phyloP scores from a whole-genome alignment of 208 protist species.

The Crithidia brevicula region DNA sequence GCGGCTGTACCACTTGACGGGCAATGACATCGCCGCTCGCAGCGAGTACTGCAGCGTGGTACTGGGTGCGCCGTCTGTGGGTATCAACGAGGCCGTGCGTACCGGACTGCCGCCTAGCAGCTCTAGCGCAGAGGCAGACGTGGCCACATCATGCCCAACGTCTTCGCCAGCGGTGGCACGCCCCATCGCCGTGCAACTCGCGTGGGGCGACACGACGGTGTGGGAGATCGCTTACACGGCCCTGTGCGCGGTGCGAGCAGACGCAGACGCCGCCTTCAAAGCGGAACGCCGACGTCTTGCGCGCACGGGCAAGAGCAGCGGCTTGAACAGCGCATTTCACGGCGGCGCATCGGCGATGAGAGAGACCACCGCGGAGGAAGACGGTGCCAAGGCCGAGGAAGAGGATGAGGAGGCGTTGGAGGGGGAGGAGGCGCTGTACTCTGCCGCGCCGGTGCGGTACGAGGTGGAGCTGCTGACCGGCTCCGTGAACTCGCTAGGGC shows the following conservation, averaged over 20 bases:
- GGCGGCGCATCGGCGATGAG: neutral
- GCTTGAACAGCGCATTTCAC: neutral
- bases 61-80: constrained; percentile 31
- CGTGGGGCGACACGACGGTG: constrained; percentile 64
- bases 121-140: neutral
- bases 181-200: constrained; percentile 43
- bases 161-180: neutral
- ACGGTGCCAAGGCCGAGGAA: neutral
- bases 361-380: neutral
- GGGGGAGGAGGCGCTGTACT: constrained; percentile 25
- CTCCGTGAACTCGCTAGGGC: constrained; percentile 43
- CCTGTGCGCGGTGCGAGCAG: constrained; percentile 33
- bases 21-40: constrained; percentile 27
- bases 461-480: constrained; percentile 49
- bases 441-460: constrained; percentile 40
- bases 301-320: neutral
- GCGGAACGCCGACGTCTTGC: neutral
- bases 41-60: constrained; percentile 40
- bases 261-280: constrained; percentile 29
- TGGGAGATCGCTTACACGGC: constrained; percentile 45
- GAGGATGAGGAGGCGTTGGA: constrained; percentile 7
- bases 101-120: neutral
- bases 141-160: neutral
- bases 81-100: constrained; percentile 19
- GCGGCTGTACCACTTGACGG: constrained; percentile 40